Base-by-base conservation (phyloP, 2,329 filamentous ascomycete species). In the Coccinonectria pachysandricola region DNA sequence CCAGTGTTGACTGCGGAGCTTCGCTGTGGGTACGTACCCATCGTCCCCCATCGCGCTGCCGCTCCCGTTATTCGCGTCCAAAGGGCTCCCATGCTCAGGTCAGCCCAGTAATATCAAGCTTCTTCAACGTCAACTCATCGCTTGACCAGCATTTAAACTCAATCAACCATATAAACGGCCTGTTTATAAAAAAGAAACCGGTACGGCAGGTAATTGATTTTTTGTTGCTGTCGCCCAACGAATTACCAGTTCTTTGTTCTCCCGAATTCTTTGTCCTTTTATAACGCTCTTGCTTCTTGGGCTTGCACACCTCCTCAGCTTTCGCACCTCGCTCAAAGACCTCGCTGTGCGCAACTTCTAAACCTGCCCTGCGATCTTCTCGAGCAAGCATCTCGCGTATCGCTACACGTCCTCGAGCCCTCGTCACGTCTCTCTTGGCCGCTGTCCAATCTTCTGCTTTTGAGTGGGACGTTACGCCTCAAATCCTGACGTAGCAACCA, bases 1-100 rank as follows among this genome's bases (percentile, higher is more conserved):
- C 59, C 48, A 52, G 39, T 71, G 63, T 70, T 70, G 61, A 68
- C 35, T 26, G 42, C 36, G 39, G 34, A 35, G 31, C 24, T 32
- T 35, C 28, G 28, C 18, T 32, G 24, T 21, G 24, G 34, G 36
- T 40, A 42, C 40, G 39, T 42, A 39, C 34, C 34, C 26, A 27
- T 25, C 28, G 23, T 27, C 31, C 27, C 15, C 25, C 11, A 23
- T 28, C 32, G 31, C 28, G n/a, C n/a, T n/a, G 35, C 32, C 27
- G 28, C 31, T 32, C 30, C 29, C 32, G 30, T n/a, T n/a, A n/a
- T n/a, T 36, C 42, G 28, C 13, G 20, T 31, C 29, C n/a, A n/a
- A n/a, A n/a, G 28, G 27, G 21, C 32, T 37, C 31, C 26, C 31
- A 27, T 31, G 28, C 31, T 31, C 29, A 31, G 31, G 28, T 28